Evolutionary conservation across 192 early-diverging fungal genomes (phyloP).

Genomic region (Coemansia sp.): DNA sequence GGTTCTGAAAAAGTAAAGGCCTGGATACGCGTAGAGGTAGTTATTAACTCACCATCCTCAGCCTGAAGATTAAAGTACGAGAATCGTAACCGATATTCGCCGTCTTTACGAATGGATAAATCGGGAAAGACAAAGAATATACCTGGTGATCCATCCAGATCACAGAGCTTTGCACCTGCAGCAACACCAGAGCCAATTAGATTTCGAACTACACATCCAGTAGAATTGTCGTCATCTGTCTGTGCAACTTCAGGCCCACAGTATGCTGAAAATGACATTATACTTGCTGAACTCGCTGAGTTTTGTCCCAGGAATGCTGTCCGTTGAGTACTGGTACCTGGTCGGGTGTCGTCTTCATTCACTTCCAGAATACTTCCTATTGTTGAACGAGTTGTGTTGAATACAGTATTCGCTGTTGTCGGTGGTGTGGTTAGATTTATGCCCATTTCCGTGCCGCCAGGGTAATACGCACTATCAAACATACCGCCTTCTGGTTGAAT

Average conservation of each 20-base stretch:
- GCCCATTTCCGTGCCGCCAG: not conserved
- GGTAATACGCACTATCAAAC: not conserved
- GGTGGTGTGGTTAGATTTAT: not conserved
- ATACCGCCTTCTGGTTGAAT: not conserved
- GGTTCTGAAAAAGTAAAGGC: constrained; percentile 61
- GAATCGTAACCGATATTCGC: constrained; percentile 64
- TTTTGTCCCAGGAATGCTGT: constrained; percentile 26
- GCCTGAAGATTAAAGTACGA: constrained; percentile 62
- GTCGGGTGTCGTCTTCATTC: not conserved
- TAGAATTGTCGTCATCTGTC: not conserved
- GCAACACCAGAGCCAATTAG: constrained; percentile 66
- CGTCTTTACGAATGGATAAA: constrained; percentile 72
- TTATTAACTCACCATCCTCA: constrained; percentile 48
- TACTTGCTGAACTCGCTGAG: constrained; percentile 32
- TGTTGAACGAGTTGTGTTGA: constrained; percentile 5
- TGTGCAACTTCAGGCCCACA: constrained; percentile 2
- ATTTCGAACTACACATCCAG: constrained; percentile 47
- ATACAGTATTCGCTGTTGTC: not conserved
- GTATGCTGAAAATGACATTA: constrained; percentile 44
- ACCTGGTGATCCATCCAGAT: constrained; percentile 60
- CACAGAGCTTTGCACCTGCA: constrained; percentile 59
- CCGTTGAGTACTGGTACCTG: not conserved
- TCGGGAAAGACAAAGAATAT: constrained; percentile 82
- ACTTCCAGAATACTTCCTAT: not conserved
- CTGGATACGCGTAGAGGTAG: constrained; percentile 55